Percentiles rank a stretch among this genome's conserved stretches.
Evolutionary conservation across 768 basidiomycete genomes (phyloP).

Genomic region (Lactarius trivialis): DNA sequence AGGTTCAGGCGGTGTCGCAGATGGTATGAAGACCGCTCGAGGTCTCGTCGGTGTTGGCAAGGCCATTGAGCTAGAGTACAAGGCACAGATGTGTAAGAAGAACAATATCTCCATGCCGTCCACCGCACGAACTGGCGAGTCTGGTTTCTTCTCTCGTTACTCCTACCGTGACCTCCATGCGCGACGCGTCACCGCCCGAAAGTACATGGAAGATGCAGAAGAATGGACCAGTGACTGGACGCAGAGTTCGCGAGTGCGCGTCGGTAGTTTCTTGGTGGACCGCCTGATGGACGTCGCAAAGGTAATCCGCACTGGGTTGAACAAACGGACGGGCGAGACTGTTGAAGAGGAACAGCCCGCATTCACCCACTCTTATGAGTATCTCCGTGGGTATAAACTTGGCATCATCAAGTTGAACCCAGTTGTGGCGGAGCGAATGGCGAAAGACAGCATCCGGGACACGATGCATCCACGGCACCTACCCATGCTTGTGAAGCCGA

Average conservation of each 20-base stretch:
- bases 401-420: constrained; percentile 87
- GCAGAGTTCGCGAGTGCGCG: constrained; percentile 61
- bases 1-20: constrained; percentile 65
- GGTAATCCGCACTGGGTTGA: constrained; percentile 52
- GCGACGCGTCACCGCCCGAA: constrained; percentile 58
- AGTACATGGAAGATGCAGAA: constrained; percentile 58
- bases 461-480: constrained; percentile 89
- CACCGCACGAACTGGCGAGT: constrained; percentile 26
- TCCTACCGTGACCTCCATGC: constrained; percentile 59
- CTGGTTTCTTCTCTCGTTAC: constrained; percentile 48
- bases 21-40: constrained; percentile 86
- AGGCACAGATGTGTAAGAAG: constrained; percentile 69
- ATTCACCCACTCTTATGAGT: constrained; percentile 89
- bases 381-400: constrained; percentile 87
- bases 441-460: constrained; percentile 61
- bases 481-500: constrained; percentile 90
- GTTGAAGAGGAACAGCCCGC: constrained; percentile 83
- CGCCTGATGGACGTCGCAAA: constrained; percentile 79
- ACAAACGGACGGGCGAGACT: constrained; percentile 52
- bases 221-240: constrained; percentile 82
- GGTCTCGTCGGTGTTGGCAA: constrained; percentile 75
- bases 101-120: constrained; percentile 42
- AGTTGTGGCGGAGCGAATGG: constrained; percentile 66
- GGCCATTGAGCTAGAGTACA: constrained; percentile 87
- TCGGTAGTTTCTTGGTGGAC: constrained; percentile 81